Evolutionary conservation across 768 basidiomycete genomes (phyloP).

Genomic region (Vararia minispora): DNA sequence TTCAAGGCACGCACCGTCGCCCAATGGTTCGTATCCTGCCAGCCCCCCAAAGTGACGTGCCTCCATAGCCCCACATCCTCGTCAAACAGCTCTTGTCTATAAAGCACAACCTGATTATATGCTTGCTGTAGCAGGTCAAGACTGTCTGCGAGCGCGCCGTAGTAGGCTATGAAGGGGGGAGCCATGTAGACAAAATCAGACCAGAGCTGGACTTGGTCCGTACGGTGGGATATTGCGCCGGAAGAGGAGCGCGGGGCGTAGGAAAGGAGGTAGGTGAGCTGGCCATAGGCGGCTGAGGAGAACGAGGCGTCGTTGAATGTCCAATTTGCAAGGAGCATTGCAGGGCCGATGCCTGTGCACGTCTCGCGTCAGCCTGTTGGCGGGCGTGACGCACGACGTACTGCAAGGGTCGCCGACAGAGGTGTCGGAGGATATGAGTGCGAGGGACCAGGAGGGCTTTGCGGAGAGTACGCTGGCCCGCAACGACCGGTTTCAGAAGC

Average conservation of each 20-base stretch:
- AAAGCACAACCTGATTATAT: constrained; percentile 46
- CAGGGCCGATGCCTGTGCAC: constrained; percentile 34
- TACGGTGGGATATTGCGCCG: constrained; percentile 52
- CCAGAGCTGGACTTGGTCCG: constrained; percentile 44
- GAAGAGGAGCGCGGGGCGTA: constrained; percentile 29
- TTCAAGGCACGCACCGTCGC: constrained; percentile 31
- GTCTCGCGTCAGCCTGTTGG: constrained; percentile 1
- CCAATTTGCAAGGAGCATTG: constrained; percentile 44
- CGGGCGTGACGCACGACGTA: too few species aligned
- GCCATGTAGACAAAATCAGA: constrained; percentile 54
- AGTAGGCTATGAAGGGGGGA: constrained; percentile 59
- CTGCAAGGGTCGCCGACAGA: constrained; percentile 55
- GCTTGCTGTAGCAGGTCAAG: constrained; percentile 31
- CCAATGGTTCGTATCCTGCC: constrained; percentile 42
- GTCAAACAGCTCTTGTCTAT: constrained; percentile 42
- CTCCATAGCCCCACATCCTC: constrained; percentile 36
- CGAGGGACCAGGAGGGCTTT: constrained; percentile 25
- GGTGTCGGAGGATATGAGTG: constrained; percentile 35
- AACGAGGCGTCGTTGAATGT: constrained; percentile 28
- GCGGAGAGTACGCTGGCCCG: constrained; percentile 25
- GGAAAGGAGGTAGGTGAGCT: constrained; percentile 38
- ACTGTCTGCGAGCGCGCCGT: constrained; percentile 35
- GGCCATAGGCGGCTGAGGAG: constrained; percentile 29
- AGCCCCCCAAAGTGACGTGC: constrained; percentile 39
- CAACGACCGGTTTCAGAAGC: too few species aligned